phyloP scores from a whole-genome alignment of 345 rosid genomes.

The Aquilaria yunnanensis region DNA sequence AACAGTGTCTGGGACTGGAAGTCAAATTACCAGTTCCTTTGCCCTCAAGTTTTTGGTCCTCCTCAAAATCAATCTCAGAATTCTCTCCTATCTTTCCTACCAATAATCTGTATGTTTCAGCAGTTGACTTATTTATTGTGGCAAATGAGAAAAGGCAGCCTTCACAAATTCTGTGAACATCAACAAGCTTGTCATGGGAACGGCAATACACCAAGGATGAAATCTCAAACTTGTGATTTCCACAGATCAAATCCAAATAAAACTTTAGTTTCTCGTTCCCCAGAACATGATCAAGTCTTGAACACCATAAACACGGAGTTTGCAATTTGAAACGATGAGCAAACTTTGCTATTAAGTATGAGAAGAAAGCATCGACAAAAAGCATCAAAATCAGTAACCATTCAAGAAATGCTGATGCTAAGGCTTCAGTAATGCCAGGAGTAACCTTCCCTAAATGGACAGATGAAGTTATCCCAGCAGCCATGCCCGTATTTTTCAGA shows the following conservation, averaged over 20 bases:
- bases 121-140: conserved; percentile 62
- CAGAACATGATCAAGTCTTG: conserved; percentile 79
- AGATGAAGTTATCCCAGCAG: conserved; percentile 35
- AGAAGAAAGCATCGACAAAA: conserved; percentile 50
- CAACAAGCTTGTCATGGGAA: conserved; percentile 69
- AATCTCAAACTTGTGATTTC: conserved; percentile 75
- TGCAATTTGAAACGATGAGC: conserved; percentile 52
- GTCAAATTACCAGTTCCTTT: conserved; percentile 13
- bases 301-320: conserved; percentile 74
- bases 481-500: conserved; percentile 26
- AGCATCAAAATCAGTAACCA: conserved; percentile 79
- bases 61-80: conserved; percentile 28
- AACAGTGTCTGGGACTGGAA: conserved; percentile 31
- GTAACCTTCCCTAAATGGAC: conserved; percentile 30
- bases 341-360: conserved; percentile 61
- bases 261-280: conserved; percentile 37
- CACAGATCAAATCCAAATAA: conserved; percentile 70
- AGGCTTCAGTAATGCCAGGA: conserved; percentile 36
- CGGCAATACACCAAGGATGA: conserved; percentile 79
- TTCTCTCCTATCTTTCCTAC: conserved; percentile 70
- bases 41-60: conserved; percentile 22
- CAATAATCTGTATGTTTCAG: conserved; percentile 78
- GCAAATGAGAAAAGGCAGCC: conserved; percentile 77
- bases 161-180: conserved; percentile 78
- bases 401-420: conserved; percentile 64